Evolutionary conservation across 2,329 filamentous ascomycete species (phyloP).

Genomic region (Trichoderma afroharzianum): DNA sequence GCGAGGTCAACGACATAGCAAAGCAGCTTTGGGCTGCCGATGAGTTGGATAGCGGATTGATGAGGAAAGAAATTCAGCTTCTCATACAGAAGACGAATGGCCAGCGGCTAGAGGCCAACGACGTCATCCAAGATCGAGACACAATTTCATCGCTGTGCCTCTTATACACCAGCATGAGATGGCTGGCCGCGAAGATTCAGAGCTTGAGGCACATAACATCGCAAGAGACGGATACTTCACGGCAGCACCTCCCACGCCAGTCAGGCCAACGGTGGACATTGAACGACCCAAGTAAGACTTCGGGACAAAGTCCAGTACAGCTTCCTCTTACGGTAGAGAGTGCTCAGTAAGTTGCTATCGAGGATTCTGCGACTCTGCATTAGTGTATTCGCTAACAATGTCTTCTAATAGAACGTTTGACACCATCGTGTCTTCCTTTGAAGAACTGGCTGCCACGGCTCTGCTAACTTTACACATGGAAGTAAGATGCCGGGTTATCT

Average conservation of each 20-base stretch:
- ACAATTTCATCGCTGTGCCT: constrained; percentile 80
- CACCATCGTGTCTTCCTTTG: constrained; percentile 76
- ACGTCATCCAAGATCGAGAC: constrained; percentile 87
- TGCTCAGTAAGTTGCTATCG: constrained; percentile 58
- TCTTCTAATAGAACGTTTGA: constrained; percentile 66
- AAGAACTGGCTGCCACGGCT: constrained; percentile 72
- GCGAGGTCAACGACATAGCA: constrained; percentile 69
- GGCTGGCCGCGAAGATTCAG: constrained; percentile 81
- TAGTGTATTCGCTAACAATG: not conserved
- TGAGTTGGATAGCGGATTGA: constrained; percentile 48
- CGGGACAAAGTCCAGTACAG: constrained; percentile 64
- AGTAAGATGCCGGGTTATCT: constrained; percentile 77
- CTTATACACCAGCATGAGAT: constrained; percentile 96
- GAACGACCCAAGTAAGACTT: constrained; percentile 56
- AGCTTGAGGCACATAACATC: constrained; percentile 78
- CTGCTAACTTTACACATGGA: constrained; percentile 86
- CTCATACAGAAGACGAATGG: constrained; percentile 57
- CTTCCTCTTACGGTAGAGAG: constrained; percentile 85
- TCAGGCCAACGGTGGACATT: constrained; percentile 80
- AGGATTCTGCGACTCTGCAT: not conserved
- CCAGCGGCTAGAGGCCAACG: constrained; percentile 65
- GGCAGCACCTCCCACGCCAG: constrained; percentile 49
- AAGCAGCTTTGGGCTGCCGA: constrained; percentile 61
- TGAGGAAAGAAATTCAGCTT: constrained; percentile 60
- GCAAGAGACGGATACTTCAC: constrained; percentile 64